Evolutionary conservation across 1,139 yeast genomes (phyloP).

Genomic region (Kodamaea sp.): DNA sequence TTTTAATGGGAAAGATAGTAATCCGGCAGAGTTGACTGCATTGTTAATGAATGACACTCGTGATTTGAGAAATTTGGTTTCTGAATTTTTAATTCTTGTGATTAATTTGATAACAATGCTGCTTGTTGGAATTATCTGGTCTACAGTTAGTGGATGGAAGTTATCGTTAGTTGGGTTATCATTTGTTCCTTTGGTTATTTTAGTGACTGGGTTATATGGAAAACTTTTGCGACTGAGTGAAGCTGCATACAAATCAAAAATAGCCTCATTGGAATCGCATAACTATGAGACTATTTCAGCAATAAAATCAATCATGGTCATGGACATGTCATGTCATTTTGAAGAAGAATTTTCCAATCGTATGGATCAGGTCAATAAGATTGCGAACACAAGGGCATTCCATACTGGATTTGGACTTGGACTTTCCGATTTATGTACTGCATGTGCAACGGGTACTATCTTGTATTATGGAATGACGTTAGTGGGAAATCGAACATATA

Average conservation of each 20-base stretch:
- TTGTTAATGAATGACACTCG: slow-evolving; percentile 76
- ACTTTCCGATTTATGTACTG: slow-evolving; percentile 48
- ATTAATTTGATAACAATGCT: slow-evolving; percentile 53
- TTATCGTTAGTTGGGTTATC: slow-evolving; percentile 77
- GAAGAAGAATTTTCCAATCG: slow-evolving; percentile 26
- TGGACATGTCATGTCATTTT: slow-evolving; percentile 53
- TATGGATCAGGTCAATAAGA: slow-evolving; percentile 23
- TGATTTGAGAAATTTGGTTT: slow-evolving; percentile 62
- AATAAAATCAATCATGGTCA: slow-evolving; percentile 58
- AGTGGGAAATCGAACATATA: slow-evolving; percentile 54
- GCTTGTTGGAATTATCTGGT: slow-evolving; percentile 68
- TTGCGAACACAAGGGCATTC: slow-evolving; percentile 49
- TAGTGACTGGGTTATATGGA: slow-evolving; percentile 53
- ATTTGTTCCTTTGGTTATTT: slow-evolving; percentile 58
- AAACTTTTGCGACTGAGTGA: slow-evolving; percentile 52
- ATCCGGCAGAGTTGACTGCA: slow-evolving; percentile 59
- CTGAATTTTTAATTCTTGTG: slow-evolving; percentile 56
- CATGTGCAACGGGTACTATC: slow-evolving; percentile 64
- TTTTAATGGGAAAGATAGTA: slow-evolving; percentile 39
- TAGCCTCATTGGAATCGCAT: slow-evolving; percentile 52
- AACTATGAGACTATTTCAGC: slow-evolving; percentile 58
- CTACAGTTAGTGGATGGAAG: slow-evolving; percentile 80
- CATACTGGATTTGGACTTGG: slow-evolving; percentile 65
- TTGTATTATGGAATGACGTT: slow-evolving; percentile 74
- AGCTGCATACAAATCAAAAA: slow-evolving; percentile 51